Conservation (phyloP, 495 filamentous ascomycete species). For the Penicillium mononematosum region DNA sequence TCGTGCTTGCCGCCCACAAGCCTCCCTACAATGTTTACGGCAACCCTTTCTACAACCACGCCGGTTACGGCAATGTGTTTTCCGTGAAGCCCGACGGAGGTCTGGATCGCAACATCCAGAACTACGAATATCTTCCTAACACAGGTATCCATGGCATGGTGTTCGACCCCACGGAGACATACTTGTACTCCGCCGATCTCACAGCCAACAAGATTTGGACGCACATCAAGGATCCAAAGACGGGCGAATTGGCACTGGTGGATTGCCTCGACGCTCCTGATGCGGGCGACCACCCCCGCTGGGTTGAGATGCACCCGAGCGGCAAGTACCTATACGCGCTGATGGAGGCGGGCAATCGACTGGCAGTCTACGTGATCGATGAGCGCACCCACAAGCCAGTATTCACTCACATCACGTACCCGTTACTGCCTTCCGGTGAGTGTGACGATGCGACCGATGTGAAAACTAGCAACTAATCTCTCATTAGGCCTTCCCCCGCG, state of each 20-base stretch:
- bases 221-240: slow-evolving; percentile 64
- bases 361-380: slow-evolving; percentile 79
- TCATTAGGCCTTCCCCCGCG: slow-evolving; percentile 47
- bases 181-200: slow-evolving; percentile 83
- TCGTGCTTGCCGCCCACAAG: slow-evolving; percentile 72
- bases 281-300: slow-evolving; percentile 73
- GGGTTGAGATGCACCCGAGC: slow-evolving; percentile 76
- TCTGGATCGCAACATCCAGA: slow-evolving; percentile 69
- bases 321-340: slow-evolving; percentile 78
- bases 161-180: slow-evolving; percentile 79
- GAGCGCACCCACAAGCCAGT: slow-evolving; percentile 71
- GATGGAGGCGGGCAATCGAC: slow-evolving; percentile 80
- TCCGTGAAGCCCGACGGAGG: slow-evolving; percentile 60
- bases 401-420: slow-evolving; percentile 75
- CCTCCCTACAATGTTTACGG: slow-evolving; percentile 78
- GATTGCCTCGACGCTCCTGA: slow-evolving; percentile 69
- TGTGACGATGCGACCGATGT: slow-evolving; percentile 56
- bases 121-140: slow-evolving; percentile 70
- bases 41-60: slow-evolving; percentile 84
- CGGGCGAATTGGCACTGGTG: slow-evolving; percentile 63
- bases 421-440: slow-evolving; percentile 70
- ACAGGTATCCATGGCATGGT: slow-evolving; percentile 88
- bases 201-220: slow-evolving; percentile 84
- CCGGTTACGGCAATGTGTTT: slow-evolving; percentile 77
- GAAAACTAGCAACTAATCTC: slow-evolving; percentile 27